Base-by-base conservation (phyloP, 2,329 filamentous ascomycete genomes). In the Rhynchosporium graminicola region DNA sequence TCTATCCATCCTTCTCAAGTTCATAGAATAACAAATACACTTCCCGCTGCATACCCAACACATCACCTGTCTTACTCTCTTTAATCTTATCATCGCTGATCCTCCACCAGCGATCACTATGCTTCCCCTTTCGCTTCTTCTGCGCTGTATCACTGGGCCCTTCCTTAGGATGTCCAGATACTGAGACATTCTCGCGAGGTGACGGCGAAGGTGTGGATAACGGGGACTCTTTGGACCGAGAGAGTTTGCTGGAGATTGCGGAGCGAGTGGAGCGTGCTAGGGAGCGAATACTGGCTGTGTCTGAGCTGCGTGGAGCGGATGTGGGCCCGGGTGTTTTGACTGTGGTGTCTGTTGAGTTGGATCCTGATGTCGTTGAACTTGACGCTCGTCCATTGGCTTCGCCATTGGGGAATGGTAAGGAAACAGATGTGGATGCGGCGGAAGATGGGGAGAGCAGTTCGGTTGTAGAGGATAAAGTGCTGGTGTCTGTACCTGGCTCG, bases 1-100 rank as follows among this genome's bases (percentile, higher is more conserved):
- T 58, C 38, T 67, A 69, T 1, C 67, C 67, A 42, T 67, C 67
- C 48, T 65, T 69, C 26, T 74, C 90, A 70, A 96, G 79, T 79
- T 98, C 94, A 76, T 99, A 99, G 76, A 99, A 99, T 57, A 99
- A 77, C 74, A 99, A 79, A 75, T 99, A 99, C 0, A 98, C 94
- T 76, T 99, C 95, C 71, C 88, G 89, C 77, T 97, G 92, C 92
- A 97, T 97, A 7, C 87, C 86, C 62, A 99, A 76, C 6, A 99
- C 92, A 69, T 99, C 95, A 60, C 83, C 86, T 5, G 93, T 98
- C 80, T 93, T 97, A 68, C 92, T 89, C 77, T 98, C 94, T 74
- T 94, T 95, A 71, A 98, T 86, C 77, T 96, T 97, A 68, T 99
- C 95, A 74, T 99, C 95, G 68, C 93, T 97, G 68, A 99, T 96